Evolutionary conservation across 148 eudicot species (phyloP).

Genomic region (Tetragonia tetragonoides): DNA sequence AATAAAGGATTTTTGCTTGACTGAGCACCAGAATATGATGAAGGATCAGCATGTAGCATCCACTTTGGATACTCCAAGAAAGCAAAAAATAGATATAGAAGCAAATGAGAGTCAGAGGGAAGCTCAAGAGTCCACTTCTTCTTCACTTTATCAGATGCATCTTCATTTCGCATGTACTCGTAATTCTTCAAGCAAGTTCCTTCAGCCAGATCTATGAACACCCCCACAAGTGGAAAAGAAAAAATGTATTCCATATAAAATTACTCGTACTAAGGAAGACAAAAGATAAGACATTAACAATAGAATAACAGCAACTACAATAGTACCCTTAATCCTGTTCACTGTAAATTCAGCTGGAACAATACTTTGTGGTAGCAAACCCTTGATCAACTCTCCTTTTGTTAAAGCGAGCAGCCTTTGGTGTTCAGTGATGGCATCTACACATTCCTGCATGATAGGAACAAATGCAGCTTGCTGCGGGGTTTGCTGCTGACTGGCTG

Average conservation of each 20-base stretch:
- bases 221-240: constrained; percentile 8
- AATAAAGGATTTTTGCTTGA: constrained; percentile 94
- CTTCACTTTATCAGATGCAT: constrained; percentile 60
- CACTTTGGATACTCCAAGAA: constrained; percentile 90
- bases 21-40: constrained; percentile 83
- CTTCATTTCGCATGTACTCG: constrained; percentile 63
- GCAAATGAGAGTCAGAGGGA: constrained; percentile 87
- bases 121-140: constrained; percentile 90
- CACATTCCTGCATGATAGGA: constrained; percentile 68
- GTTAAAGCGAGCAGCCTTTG: constrained; percentile 80
- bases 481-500: constrained; percentile 58
- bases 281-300: not conserved
- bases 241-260: not conserved
- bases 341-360: constrained; percentile 83
- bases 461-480: constrained; percentile 49
- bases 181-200: constrained; percentile 94
- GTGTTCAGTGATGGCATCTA: constrained; percentile 86
- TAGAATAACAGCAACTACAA: constrained; percentile 2
- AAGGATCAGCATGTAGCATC: constrained; percentile 92
- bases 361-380: constrained; percentile 87
- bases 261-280: not conserved
- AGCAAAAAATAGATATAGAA: constrained; percentile 85
- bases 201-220: constrained; percentile 71
- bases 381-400: constrained; percentile 93
- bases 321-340: constrained; percentile 68